These are phyloP conservation scores for Agarophyton chilense DNA, from an alignment of 23 red algal species.

Conservation along the genomic window DNA sequence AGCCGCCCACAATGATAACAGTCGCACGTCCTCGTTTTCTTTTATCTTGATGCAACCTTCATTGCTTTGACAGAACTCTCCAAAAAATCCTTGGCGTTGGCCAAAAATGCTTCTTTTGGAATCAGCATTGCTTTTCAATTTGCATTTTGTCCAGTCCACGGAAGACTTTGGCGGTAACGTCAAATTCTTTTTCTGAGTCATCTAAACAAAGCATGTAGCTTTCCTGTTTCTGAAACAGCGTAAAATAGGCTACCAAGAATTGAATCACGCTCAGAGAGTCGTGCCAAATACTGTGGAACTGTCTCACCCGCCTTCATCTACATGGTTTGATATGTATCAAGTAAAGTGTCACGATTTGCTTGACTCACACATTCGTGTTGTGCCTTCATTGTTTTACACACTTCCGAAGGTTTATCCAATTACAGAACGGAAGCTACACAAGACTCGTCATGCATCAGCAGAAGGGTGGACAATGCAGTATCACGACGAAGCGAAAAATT, in stretches of 20 bases:
- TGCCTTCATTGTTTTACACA: constrained; percentile 8
- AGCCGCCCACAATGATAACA: constrained; percentile 16
- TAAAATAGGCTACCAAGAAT: not conserved
- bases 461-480: not conserved
- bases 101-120: not conserved
- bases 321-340: constrained; percentile 5
- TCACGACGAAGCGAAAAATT: constrained; percentile 14
- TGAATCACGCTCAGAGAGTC: constrained; percentile 9
- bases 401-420: not conserved
- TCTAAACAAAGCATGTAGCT: constrained; percentile 17
- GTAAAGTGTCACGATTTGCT: not conserved
- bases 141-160: not conserved
- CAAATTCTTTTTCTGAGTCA: constrained; percentile 23
- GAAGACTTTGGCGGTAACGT: constrained; percentile 24
- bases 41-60: not conserved
- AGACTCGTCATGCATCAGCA: constrained; percentile 7
- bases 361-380: not conserved
- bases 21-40: constrained; percentile 18
- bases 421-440: constrained; percentile 31
- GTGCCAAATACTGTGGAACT: constrained; percentile 1
- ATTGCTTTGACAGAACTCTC: not conserved
- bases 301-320: constrained; percentile 11
- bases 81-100: not conserved
- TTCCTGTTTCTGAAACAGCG: not conserved
- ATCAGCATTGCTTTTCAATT: not conserved